Evolutionary conservation across 1,139 yeast genomes (phyloP), one percentile per base, ranked within the genome.

Genomic region (Candida sp.): DNA sequence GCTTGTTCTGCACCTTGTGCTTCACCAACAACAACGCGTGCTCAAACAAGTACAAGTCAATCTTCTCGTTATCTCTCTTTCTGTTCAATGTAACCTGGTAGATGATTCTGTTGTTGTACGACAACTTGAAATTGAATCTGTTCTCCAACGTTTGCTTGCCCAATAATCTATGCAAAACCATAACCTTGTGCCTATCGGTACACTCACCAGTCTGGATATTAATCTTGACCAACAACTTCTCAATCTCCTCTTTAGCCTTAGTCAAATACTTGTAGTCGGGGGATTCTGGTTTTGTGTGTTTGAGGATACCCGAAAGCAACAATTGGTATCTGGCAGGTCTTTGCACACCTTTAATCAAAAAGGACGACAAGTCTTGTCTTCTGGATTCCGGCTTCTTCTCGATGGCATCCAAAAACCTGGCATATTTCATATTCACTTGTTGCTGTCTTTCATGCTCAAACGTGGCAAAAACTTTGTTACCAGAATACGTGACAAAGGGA

Each of bases 391-490:
- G 94, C 65, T 92, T 79, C 65, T 91, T 84, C 60, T 90, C 96
- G 26, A 93, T 89, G 54, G 96, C 97, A 63, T 91, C 97, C 53
- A 94, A 90, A 67, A 94, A 94, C 63, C 96, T 78, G 25, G 97
- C 94, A 73, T 94, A 94, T 55, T 90, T 83, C 53, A 96, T 88
- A 67, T 96, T 94, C 30, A 88, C 90, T 53, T 91, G 88, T 68
- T 92, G 91, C 66, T 94, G 99, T 48, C 98, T 81, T 71, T 94
- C 99, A 70, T 92, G 92, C 68, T 94, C 97, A 70, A 91, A 92
- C 67, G 92, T 91, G 9, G 98, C 98, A 72, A 91, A 92, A 49
- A 94, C 92, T 66, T 96, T 96, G 53, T 94, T 92, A n/a, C 98
- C 98, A 53, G 97, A 96, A 66, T 94, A 94, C 46, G 88, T 81